Evolutionary conservation across 805 yeast species (phyloP).

Genomic region (Saccharomycopsis sp.): DNA sequence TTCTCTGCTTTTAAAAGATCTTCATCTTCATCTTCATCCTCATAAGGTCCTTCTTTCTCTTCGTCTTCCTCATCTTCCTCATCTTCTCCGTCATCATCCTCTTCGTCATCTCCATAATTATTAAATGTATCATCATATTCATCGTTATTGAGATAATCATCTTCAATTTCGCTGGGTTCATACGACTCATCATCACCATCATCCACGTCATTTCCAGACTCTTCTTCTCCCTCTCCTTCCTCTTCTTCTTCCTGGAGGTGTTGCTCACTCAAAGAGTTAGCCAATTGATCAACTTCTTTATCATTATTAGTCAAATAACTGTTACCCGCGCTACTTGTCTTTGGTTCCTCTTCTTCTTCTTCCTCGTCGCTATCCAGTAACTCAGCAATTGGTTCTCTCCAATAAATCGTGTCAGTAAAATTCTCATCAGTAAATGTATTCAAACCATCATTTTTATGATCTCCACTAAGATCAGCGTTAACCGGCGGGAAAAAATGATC

Average conservation of each 20-base stretch:
- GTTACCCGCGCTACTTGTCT: constrained; percentile 2
- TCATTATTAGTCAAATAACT: constrained; percentile 6
- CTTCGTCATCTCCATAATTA: constrained; percentile 24
- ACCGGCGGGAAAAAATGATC: constrained; percentile 97
- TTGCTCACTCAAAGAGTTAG: neutral
- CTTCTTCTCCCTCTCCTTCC: constrained; percentile 16
- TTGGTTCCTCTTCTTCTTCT: constrained; percentile 22
- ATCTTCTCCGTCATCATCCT: constrained; percentile 29
- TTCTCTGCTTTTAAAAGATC: constrained; percentile 10
- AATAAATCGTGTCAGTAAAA: constrained; percentile 81
- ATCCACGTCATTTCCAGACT: neutral
- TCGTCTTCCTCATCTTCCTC: constrained; percentile 26
- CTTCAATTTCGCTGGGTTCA: constrained; percentile 4
- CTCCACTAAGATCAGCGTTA: constrained; percentile 21
- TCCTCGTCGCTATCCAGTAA: constrained; percentile 45
- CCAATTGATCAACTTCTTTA: neutral
- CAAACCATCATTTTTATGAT: constrained; percentile 28
- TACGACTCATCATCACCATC: constrained; percentile 10
- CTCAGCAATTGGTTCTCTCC: constrained; percentile 80
- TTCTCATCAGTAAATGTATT: constrained; percentile 42
- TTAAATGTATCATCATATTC: constrained; percentile 17
- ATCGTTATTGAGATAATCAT: constrained; percentile 19
- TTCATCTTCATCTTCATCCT: constrained; percentile 24
- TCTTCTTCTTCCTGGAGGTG: constrained; percentile 14
- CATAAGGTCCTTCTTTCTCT: constrained; percentile 15